Evolutionary conservation across 441 rosid genomes (phyloP).

Genomic region (Hypseocharis bilobata): DNA sequence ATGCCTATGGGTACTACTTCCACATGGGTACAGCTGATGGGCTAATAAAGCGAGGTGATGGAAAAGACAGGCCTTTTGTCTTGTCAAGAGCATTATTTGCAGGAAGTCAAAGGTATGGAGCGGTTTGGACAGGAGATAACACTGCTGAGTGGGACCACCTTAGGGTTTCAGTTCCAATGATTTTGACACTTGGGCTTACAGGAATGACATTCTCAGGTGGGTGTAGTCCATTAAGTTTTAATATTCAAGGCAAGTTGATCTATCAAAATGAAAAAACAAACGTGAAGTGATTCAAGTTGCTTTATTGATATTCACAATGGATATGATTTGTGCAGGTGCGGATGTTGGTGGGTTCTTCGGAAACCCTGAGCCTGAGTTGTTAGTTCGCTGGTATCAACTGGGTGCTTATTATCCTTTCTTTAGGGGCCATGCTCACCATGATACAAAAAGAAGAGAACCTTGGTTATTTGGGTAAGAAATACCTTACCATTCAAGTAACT

Average conservation of each 20-base stretch:
- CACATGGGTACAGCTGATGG: conserved; percentile 98
- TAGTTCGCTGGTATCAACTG: conserved; percentile 96
- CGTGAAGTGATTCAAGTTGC: not conserved
- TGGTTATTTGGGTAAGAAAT: conserved; percentile 84
- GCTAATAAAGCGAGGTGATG: conserved; percentile 74
- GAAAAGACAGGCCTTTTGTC: conserved; percentile 90
- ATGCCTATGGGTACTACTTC: conserved; percentile 83
- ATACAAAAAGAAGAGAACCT: conserved; percentile 95
- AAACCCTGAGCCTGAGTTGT: conserved; percentile 79
- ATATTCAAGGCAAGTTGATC: not conserved
- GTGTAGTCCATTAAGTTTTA: conserved; percentile 9
- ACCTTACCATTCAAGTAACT: conserved; percentile 9
- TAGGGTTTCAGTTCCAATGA: conserved; percentile 90
- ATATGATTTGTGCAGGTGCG: conserved; percentile 51
- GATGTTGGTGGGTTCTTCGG: conserved; percentile 97
- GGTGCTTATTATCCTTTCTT: conserved; percentile 98
- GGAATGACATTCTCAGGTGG: conserved; percentile 83
- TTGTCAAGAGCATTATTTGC: conserved; percentile 90
- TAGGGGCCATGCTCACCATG: conserved; percentile 96
- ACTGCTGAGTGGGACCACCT: conserved; percentile 94
- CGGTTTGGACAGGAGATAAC: conserved; percentile 97
- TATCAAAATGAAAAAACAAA: not conserved
- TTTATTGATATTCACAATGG: conserved; percentile 10
- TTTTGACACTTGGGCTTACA: conserved; percentile 76
- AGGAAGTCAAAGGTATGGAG: conserved; percentile 93